These are phyloP conservation scores for Epichloe scottii DNA, from an alignment of 2,329 filamentous ascomycete genomes.

Conservation along the genomic window DNA sequence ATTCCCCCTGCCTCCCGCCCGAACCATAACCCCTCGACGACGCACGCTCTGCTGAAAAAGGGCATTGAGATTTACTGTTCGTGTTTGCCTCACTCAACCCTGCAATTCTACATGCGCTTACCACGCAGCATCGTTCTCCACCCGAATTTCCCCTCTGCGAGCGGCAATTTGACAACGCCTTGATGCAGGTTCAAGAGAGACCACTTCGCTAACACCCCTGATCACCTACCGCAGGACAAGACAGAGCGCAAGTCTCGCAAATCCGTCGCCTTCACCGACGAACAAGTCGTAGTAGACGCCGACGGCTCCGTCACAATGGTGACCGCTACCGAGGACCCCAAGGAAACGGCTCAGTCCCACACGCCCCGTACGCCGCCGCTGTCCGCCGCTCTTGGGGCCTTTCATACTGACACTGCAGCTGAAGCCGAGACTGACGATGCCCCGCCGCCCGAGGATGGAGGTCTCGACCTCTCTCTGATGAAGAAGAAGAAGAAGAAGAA, in stretches of 20 bases:
- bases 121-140: not conserved
- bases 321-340: conserved; percentile 60
- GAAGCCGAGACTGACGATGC: conserved; percentile 33
- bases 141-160: not conserved
- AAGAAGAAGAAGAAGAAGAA: conserved; percentile 90
- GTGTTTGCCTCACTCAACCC: not conserved
- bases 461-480: conserved; percentile 50
- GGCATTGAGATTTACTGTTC: conserved; percentile 1
- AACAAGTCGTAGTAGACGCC: conserved; percentile 74
- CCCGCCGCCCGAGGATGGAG: conserved; percentile 37
- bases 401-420: conserved; percentile 34
- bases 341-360: conserved; percentile 73
- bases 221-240: conserved; percentile 10
- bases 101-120: not conserved
- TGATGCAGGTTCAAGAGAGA: not conserved
- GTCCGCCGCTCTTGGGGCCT: conserved; percentile 40
- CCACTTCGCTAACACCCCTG: not conserved
- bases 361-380: conserved; percentile 52
- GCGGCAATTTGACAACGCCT: not conserved
- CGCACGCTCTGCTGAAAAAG: not conserved
- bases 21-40: not conserved
- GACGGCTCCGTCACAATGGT: conserved; percentile 75
- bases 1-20: not conserved
- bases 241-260: conserved; percentile 67
- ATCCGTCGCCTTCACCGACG: conserved; percentile 86